Evolutionary conservation across 495 filamentous ascomycete species (phyloP).

Genomic region (Daldinia vernicosa): DNA sequence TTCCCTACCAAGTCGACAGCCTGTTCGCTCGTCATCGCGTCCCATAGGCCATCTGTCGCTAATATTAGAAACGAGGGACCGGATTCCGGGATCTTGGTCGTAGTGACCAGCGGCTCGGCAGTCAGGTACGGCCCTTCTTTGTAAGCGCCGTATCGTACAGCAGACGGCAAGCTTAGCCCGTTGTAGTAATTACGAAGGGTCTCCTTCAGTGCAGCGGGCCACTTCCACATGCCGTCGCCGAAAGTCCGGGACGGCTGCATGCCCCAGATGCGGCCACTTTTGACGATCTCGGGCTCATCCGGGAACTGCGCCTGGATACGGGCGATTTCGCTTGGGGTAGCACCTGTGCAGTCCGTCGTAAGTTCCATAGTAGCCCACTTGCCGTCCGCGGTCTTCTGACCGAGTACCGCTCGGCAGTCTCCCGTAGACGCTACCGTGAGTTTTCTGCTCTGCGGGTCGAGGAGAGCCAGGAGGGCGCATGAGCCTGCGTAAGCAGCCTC

Average conservation of each 20-base stretch:
- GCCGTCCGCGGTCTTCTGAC: conserved; percentile 54
- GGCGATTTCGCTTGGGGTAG: conserved; percentile 60
- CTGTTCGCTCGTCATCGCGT: conserved; percentile 65
- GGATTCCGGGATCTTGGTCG: conserved; percentile 57
- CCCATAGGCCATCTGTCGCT: conserved; percentile 73
- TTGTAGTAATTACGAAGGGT: conserved; percentile 57
- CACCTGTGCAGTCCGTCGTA: conserved; percentile 67
- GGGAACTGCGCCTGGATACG: conserved; percentile 66
- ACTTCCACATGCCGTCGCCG: conserved; percentile 72
- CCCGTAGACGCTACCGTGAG: conserved; percentile 68
- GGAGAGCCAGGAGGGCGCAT: conserved; percentile 67
- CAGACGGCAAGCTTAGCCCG: conserved; percentile 50
- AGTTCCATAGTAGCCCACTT: conserved; percentile 61
- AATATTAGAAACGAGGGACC: conserved; percentile 66
- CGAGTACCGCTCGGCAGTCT: conserved; percentile 69
- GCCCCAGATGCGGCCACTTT: conserved; percentile 65
- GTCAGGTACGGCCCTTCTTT: conserved; percentile 71
- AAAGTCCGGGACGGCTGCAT: conserved; percentile 67
- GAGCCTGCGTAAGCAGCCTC: conserved; percentile 63
- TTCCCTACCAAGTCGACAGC: conserved; percentile 65
- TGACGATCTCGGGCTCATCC: conserved; percentile 62
- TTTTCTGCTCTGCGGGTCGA: conserved; percentile 57
- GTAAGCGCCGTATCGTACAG: conserved; percentile 49
- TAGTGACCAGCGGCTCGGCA: conserved; percentile 69
- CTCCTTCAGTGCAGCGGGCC: conserved; percentile 58